A percentile compares a stretch with the other conserved stretches of the same genome.
Evolutionary conservation across 352 stramenopile species (phyloP).

Genomic region (Phytopythium vexans): DNA sequence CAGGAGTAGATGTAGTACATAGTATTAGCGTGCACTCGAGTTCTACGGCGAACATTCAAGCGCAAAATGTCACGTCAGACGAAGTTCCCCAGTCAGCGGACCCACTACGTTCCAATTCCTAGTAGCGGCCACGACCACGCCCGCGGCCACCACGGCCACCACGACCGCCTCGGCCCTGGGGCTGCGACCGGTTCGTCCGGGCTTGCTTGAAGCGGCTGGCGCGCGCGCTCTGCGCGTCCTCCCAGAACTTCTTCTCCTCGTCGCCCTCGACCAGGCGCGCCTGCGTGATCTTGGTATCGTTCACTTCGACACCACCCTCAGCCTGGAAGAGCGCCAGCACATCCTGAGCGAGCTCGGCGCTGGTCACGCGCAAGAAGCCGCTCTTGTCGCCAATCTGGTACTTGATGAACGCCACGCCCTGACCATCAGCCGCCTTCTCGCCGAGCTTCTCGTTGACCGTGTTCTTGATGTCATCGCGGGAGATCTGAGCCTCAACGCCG

Average conservation of each 20-base stretch:
- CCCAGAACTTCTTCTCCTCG: slow-evolving; percentile 85
- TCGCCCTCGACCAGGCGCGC: slow-evolving; percentile 65
- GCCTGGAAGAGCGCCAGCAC: slow-evolving; percentile 54
- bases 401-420: slow-evolving; percentile 81
- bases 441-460: slow-evolving; percentile 80
- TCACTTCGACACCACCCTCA: slow-evolving; percentile 65
- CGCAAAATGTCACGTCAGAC: slow-evolving; percentile 5
- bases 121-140: slow-evolving; percentile 33
- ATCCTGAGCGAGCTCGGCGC: slow-evolving; percentile 54
- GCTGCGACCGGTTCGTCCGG: slow-evolving; percentile 68
- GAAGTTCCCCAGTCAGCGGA: neutral
- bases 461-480: slow-evolving; percentile 86
- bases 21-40: slow-evolving; percentile 8
- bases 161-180: slow-evolving; percentile 31
- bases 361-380: slow-evolving; percentile 62
- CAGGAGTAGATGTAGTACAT: slow-evolving; percentile 16
- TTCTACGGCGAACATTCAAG: neutral
- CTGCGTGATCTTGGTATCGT: slow-evolving; percentile 55
- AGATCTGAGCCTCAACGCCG: slow-evolving; percentile 73
- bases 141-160: slow-evolving; percentile 39
- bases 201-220: slow-evolving; percentile 79
- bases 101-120: slow-evolving; percentile 4
- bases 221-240: slow-evolving; percentile 65
- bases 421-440: slow-evolving; percentile 54
- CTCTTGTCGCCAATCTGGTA: slow-evolving; percentile 79